Conservation (phyloP, 495 filamentous ascomycete species). For the Clohesyomyces aquaticus region DNA sequence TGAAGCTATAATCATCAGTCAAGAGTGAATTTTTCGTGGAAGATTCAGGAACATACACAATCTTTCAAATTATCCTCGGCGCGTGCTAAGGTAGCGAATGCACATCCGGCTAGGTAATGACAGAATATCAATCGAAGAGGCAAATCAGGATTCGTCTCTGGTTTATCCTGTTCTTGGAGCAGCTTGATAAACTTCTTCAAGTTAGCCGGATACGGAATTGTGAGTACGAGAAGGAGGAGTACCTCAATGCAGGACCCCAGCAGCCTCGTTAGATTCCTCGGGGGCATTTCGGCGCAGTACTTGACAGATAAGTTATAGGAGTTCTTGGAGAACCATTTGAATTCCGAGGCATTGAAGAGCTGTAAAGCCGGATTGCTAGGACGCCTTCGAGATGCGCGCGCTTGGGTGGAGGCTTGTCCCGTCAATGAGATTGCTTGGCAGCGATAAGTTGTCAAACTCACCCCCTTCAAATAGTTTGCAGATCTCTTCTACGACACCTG, state of each 20-base stretch:
- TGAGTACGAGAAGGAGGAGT: not conserved
- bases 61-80: slow-evolving; percentile 63
- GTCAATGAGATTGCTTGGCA: slow-evolving; percentile 9
- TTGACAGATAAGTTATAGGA: slow-evolving; percentile 75
- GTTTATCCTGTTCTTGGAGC: slow-evolving; percentile 57
- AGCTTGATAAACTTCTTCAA: slow-evolving; percentile 58
- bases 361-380: slow-evolving; percentile 39
- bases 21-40: too few species aligned
- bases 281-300: slow-evolving; percentile 58
- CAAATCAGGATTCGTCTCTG: slow-evolving; percentile 53
- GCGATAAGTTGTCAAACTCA: slow-evolving; percentile 39
- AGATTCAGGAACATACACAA: slow-evolving; percentile 32
- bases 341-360: slow-evolving; percentile 62
- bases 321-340: slow-evolving; percentile 81
- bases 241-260: slow-evolving; percentile 61
- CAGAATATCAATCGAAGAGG: slow-evolving; percentile 65
- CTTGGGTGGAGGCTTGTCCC: slow-evolving; percentile 50
- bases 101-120: slow-evolving; percentile 67
- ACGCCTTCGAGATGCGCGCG: slow-evolving; percentile 46
- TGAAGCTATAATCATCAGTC: slow-evolving; percentile 54
- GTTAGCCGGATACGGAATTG: not conserved
- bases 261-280: slow-evolving; percentile 58
- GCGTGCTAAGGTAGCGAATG: slow-evolving; percentile 64
- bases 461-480: slow-evolving; percentile 67
- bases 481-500: slow-evolving; percentile 48